Evolutionary conservation across 106 monocot species (phyloP).

Genomic region (Gastrodia elata): DNA sequence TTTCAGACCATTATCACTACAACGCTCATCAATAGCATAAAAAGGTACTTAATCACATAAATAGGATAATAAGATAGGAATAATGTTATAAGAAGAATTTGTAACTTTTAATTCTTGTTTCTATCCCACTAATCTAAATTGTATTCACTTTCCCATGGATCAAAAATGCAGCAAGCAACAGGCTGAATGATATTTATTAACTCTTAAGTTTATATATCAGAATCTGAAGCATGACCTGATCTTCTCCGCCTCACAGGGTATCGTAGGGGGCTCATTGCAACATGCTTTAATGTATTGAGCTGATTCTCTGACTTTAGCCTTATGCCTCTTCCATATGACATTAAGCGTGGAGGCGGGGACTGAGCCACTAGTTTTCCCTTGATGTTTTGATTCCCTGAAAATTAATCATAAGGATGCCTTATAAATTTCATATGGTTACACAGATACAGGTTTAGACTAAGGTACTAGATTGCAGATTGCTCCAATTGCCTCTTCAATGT

Average conservation of each 20-base stretch:
- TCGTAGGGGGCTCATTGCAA: slow-evolving; percentile 13
- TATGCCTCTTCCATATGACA: slow-evolving; percentile 10
- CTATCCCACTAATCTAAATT: not conserved
- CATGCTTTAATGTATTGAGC: slow-evolving; percentile 4
- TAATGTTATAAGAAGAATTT: not conserved
- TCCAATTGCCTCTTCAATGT: not conserved
- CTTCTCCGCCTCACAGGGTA: slow-evolving; percentile 16
- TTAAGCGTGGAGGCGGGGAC: slow-evolving; percentile 12
- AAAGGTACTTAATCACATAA: not conserved
- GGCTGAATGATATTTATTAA: not conserved
- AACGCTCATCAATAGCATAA: not conserved
- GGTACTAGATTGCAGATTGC: not conserved
- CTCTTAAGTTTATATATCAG: slow-evolving; percentile 17
- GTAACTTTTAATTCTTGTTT: not conserved
- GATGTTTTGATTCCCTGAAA: slow-evolving; percentile 1
- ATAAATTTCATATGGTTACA: not conserved
- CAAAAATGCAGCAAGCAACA: not conserved
- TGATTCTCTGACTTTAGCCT: slow-evolving; percentile 30
- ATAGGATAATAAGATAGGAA: not conserved
- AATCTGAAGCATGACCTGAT: slow-evolving; percentile 49
- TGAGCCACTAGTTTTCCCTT: slow-evolving; percentile 17
- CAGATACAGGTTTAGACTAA: not conserved
- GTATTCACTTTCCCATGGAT: not conserved
- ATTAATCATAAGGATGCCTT: not conserved
- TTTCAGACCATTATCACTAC: not conserved